Percentiles rank a stretch among this genome's conserved stretches.
Evolutionary conservation across 169 alveolate species (phyloP).

Genomic region (Plasmodium reichenowi): DNA sequence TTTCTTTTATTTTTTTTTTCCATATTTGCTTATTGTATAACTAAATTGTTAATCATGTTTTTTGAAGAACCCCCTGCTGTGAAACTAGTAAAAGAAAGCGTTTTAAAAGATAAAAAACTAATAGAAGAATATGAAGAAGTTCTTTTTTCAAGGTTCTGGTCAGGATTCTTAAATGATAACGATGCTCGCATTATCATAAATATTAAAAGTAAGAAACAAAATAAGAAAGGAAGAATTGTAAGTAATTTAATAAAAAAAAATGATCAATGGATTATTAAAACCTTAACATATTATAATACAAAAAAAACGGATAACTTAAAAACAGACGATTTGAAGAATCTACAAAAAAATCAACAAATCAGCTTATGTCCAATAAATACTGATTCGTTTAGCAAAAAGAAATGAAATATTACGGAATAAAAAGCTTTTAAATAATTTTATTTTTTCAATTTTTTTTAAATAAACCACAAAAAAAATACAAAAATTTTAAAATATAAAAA

Average conservation of each 20-base stretch:
- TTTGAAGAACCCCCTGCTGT: constrained; percentile 36
- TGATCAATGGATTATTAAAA: constrained; percentile 48
- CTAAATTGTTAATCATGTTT: constrained; percentile 27
- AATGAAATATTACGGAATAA: constrained; percentile 1
- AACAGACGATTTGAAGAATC: constrained; percentile 64
- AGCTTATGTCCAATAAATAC: constrained; percentile 27
- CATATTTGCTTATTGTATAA: constrained; percentile 31
- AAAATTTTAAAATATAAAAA: not conserved
- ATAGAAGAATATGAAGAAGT: constrained; percentile 50
- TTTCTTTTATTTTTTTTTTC: constrained; percentile 32
- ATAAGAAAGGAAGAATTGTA: constrained; percentile 39
- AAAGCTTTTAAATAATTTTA: not conserved
- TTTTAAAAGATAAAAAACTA: constrained; percentile 40
- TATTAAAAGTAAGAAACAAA: constrained; percentile 25
- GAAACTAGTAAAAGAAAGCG: constrained; percentile 44
- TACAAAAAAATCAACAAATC: not conserved
- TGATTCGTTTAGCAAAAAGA: constrained; percentile 3
- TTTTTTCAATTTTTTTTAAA: not conserved
- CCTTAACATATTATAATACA: constrained; percentile 58
- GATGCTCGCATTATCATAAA: constrained; percentile 40
- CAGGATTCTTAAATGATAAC: constrained; percentile 38
- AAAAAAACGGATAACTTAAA: constrained; percentile 54
- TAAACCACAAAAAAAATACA: not conserved
- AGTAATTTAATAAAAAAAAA: constrained; percentile 39
- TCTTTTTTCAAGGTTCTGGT: constrained; percentile 42